phyloP scores from a whole-genome alignment of 176 grass and related monocot genomes.

The Zizania latifolia region DNA sequence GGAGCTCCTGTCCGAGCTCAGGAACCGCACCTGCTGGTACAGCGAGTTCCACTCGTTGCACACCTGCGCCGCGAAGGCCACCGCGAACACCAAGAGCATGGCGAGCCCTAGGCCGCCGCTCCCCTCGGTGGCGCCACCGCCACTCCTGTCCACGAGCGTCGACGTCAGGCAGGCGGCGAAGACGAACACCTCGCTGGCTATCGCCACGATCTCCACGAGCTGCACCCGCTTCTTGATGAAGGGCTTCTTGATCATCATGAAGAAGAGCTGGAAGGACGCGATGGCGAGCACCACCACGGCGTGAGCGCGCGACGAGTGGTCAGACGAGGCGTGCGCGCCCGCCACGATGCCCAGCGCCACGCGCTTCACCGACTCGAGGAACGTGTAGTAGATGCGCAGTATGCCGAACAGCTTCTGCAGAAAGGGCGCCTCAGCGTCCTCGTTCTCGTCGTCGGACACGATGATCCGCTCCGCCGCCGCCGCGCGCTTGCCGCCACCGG shows the following conservation, averaged over 20 bases:
- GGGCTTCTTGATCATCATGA: constrained; percentile 63
- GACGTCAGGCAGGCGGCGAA: constrained; percentile 61
- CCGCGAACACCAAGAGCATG: constrained; percentile 53
- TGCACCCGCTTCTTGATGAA: constrained; percentile 93
- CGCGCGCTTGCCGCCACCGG: constrained; percentile 18
- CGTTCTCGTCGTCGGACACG: constrained; percentile 69
- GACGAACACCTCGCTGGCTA: constrained; percentile 58
- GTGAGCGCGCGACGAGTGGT: constrained; percentile 30
- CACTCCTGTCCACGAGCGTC: constrained; percentile 32
- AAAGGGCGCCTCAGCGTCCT: constrained; percentile 58
- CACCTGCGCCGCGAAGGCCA: constrained; percentile 54
- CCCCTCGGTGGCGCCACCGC: constrained; percentile 1
- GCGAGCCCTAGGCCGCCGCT: constrained; percentile 42
- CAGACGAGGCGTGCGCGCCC: constrained; percentile 53
- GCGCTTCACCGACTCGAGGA: constrained; percentile 65
- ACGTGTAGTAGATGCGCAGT: constrained; percentile 60
- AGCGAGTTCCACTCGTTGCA: constrained; percentile 80
- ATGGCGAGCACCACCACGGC: constrained; percentile 43
- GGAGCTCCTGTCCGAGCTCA: constrained; percentile 46
- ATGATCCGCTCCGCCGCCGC: constrained; percentile 46
- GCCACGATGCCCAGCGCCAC: constrained; percentile 64
- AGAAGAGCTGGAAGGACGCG: constrained; percentile 66
- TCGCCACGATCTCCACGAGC: constrained; percentile 69
- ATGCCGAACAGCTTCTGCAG: constrained; percentile 70
- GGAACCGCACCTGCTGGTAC: constrained; percentile 48